Percentiles rank a stretch among this genome's conserved stretches.
phyloP scores from a whole-genome alignment of 305 asterid species.

The Rubia tinctorum region DNA sequence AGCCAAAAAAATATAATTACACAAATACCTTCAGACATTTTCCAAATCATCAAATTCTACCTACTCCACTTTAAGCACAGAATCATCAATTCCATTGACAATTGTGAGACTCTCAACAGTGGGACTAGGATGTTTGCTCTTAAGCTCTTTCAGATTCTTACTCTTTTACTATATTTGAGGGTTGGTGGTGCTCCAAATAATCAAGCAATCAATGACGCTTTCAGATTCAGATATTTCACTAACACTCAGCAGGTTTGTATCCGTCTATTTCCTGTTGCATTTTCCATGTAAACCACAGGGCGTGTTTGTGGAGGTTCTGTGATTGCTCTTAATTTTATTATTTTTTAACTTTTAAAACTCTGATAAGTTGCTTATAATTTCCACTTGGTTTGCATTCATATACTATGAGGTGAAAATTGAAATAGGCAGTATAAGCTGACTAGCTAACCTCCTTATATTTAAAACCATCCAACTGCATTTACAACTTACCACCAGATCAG shows the following conservation, averaged over 20 bases:
- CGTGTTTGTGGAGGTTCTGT: too few relatives aligned
- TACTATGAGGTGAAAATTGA: too few relatives aligned
- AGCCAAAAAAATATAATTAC: not conserved
- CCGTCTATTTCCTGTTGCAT: not conserved
- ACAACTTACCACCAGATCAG: too few relatives aligned
- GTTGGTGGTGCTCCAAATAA: slow-evolving; percentile 41
- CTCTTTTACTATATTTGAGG: slow-evolving; percentile 31
- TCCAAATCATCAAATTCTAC: slow-evolving; percentile 81
- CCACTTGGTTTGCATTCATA: too few relatives aligned
- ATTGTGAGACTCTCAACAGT: slow-evolving; percentile 31
- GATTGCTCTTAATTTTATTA: too few relatives aligned
- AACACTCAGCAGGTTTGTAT: slow-evolving; percentile 86
- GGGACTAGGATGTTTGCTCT: slow-evolving; percentile 29
- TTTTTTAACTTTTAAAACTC: too few relatives aligned
- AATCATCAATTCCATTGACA: slow-evolving; percentile 32
- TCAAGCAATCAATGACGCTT: slow-evolving; percentile 41
- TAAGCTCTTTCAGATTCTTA: slow-evolving; percentile 38
- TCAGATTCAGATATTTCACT: slow-evolving; percentile 56
- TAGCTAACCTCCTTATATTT: too few relatives aligned
- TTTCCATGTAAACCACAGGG: too few relatives aligned
- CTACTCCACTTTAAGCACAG: slow-evolving; percentile 63
- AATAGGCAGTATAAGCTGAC: too few relatives aligned
- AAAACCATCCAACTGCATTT: too few relatives aligned
- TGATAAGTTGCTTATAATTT: too few relatives aligned
- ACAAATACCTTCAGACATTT: slow-evolving; percentile 54